Percentiles rank a stretch among this genome's conserved stretches.
These are phyloP conservation scores for Catunica adiposa DNA, from an alignment of 2,329 filamentous ascomycete species.

Conservation along the genomic window DNA sequence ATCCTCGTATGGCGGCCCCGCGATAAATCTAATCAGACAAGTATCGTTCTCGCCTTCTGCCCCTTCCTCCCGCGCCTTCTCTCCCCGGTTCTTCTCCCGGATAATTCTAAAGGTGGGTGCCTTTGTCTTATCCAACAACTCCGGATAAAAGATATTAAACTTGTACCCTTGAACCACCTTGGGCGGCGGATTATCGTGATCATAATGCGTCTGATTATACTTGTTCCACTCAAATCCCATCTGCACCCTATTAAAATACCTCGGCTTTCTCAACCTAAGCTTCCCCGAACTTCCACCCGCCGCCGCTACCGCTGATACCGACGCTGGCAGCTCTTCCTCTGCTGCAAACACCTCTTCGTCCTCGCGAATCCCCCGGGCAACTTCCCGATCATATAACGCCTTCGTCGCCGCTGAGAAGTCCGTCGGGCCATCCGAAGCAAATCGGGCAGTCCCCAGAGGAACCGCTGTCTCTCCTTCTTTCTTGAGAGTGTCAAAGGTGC, in stretches of 20 bases:
- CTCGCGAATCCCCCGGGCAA: conserved; percentile 76
- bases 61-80: conserved; percentile 63
- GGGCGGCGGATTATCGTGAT: conserved; percentile 91
- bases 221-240: conserved; percentile 99
- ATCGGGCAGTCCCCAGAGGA: conserved; percentile 46
- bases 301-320: conserved; percentile 16
- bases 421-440: conserved; percentile 51
- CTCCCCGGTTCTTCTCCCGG: conserved; percentile 47
- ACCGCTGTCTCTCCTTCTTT: conserved; percentile 15
- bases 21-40: conserved; percentile 88
- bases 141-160: conserved; percentile 98
- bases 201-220: conserved; percentile 99
- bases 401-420: conserved; percentile 78
- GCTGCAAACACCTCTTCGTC: conserved; percentile 91
- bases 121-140: conserved; percentile 85
- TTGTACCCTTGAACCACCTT: conserved; percentile 98
- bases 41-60: conserved; percentile 93
- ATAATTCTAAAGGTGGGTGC: conserved; percentile 94
- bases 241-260: conserved; percentile 94
- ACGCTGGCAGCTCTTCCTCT: conserved; percentile 60
- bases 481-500: neutral
- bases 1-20: conserved; percentile 89
- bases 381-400: conserved; percentile 80
- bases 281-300: conserved; percentile 53
- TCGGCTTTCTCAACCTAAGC: conserved; percentile 77